Percentiles rank a stretch among this genome's conserved stretches.
Evolutionary conservation across 495 filamentous ascomycete species (phyloP).

Genomic region (Bathelium albidoporum): DNA sequence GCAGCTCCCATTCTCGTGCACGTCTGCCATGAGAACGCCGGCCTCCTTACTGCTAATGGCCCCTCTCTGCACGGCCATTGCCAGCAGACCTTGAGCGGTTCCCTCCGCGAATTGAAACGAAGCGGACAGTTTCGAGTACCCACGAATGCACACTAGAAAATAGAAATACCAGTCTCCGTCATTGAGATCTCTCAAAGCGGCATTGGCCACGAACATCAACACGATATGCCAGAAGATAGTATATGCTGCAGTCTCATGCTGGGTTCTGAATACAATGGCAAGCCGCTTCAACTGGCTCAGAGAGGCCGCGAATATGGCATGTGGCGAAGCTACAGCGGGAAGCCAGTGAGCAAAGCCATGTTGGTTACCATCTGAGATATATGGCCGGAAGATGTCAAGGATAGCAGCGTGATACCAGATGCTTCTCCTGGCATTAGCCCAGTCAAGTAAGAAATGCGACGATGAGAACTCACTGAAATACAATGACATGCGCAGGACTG

Average conservation of each 20-base stretch:
- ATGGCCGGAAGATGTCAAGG: neutral
- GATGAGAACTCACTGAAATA: neutral
- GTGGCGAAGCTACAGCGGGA: neutral
- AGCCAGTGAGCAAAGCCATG: neutral
- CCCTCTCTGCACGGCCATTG: neutral
- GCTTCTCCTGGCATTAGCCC: neutral
- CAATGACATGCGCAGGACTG: neutral
- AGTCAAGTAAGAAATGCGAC: neutral
- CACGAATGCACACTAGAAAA: neutral
- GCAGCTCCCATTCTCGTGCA: neutral
- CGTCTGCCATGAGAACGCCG: neutral
- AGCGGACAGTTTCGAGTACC: neutral
- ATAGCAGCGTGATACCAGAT: neutral
- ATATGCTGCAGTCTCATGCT: neutral
- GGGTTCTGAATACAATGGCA: neutral
- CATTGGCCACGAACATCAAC: neutral
- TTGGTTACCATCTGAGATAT: neutral
- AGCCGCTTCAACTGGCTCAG: neutral
- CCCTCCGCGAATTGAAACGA: neutral
- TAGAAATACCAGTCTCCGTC: neutral
- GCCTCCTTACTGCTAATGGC: neutral
- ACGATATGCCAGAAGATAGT: neutral
- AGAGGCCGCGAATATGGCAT: neutral
- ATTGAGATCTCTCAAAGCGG: neutral
- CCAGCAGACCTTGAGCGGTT: neutral